Evolutionary conservation across 2,329 filamentous ascomycete species (phyloP), one percentile per base, ranked within the genome.

Genomic region (Thielaviopsis musarum): DNA sequence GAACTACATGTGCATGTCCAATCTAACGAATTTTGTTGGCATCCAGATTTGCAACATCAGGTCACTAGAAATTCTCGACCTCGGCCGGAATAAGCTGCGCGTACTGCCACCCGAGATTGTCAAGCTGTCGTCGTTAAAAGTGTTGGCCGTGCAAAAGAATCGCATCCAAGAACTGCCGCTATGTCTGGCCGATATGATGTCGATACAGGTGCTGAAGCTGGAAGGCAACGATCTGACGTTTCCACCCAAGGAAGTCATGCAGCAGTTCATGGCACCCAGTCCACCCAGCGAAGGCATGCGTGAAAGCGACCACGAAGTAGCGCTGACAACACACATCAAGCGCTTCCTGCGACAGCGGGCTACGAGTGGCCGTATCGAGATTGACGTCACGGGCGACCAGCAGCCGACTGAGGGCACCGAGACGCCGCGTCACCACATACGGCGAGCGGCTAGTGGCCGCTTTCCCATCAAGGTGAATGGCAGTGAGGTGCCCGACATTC

Each of bases 41-140:
- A 22, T 45, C 22, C 68, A 95, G 90, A 81, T 97, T 61, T 91
- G 91, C 69, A 84, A 90, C 70, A 78, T 97, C 63, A 84, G 82
- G 57, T 87, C 89, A 38, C 80, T 97, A 59, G 91, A 97, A 72
- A 95, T 96, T 61, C 80, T 97, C 62, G 91, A 97, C 72, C 78
- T 97, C 59, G 91, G 90, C 69, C 82, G 88, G 66, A 97, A 97
- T 69, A 88, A 86, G 69, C 83, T 97, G 62, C 81, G 80, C 54
- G 75, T 80, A 10, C 78, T 97, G 1, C 90, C 91, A 0, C 81
- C 84, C 54, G 86, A 91, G 58, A 87, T 96, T 63, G 81, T 80
- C 62, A 88, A 84, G 67, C 76, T 97, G 66, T 84, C 84, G 5
- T 95, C 88, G 1, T 75, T 97, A 64, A 94, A 95, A 68, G 91